Evolutionary conservation across 2,329 filamentous ascomycete species (phyloP), one percentile per base, ranked within the genome.

Genomic region (Westerdykella aurantiaca): DNA sequence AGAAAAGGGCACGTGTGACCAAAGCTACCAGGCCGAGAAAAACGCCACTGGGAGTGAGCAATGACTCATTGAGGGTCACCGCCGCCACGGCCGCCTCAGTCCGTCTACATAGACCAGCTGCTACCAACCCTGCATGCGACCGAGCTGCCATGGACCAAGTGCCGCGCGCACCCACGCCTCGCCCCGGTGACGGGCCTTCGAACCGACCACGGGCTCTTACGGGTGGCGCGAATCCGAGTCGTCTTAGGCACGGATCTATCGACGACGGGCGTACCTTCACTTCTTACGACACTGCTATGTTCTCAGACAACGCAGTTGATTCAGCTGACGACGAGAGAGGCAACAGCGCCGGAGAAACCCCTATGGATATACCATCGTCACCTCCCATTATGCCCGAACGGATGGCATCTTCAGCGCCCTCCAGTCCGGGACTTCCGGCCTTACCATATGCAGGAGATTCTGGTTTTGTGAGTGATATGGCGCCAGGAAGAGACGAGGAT

Each of bases 11-110:
- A 29, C 93, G 88, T 60, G 80, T 85, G 18, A 88, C 81, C 16
- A 80, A 84, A 60, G 79, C 83, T 11, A 81, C 86, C 50, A 84
- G 82, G 70, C 81, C 81, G n/a, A 82, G 83, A 40, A 84, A 80
- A 53, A 79, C 77, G 49, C 81, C 80, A 17, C 86, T 96, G 56
- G 86, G 84, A 41, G 77, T 80, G 33, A 82, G 82, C 23, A 79
- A 82, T 9, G 88, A 93, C 39, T 94, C 88, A 3, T 73, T 97
- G 21, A 80, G 90, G 39, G 88, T 95, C n/a, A 84, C 87, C 47
- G 91, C 91, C 38, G 95, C 88, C 63, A 95, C 87, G 13, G 85
- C 90, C 37, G 88, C 88, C 34, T 95, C 90, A 5, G 76, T 97
- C 46, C 85, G 91, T 35, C 84, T 83, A 38, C 86, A 95, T 64